Base-by-base conservation (phyloP, 352 stramenopile genomes). In the Pythium folliculosum region DNA sequence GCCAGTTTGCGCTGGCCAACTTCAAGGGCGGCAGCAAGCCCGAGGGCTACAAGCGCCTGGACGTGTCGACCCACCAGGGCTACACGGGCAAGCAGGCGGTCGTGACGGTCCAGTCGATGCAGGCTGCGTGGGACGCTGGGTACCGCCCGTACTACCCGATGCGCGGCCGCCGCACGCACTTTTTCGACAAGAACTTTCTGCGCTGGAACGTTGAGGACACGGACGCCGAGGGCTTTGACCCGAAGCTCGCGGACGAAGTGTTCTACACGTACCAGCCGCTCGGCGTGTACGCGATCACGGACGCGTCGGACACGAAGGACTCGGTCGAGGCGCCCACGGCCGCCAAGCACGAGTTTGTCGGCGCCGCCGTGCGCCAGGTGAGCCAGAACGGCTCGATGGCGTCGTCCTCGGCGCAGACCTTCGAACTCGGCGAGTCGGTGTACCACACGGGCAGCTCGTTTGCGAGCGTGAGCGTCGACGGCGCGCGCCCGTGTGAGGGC, bases 101-200 rank as follows among this genome's bases (percentile, higher is more conserved):
- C 10, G 73, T 90, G 17, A 84, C 77, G 7, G 87, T 77, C 51
- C 85, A 93, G 56, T 77, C 85, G 8, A 93, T 93, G 85, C 56
- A 81, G 43, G 78, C 81, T 2, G 85, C 82, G 7, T 80, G 62
- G 51, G 54, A 62, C 2, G 50, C 67, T 7, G 83, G 80, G 2
- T 98, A 91, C 67, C 91, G 75, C 48, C 84, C 89, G 49, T 98
- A 97, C 76, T 92, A 97, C 22, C 93, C 93, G 7, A 90, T 95
- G 70, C 68, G 72, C 22, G 70, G 77, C 9, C 86, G 88, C 35
- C 87, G 86, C 25, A 95, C 88, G 25, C 86, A 86, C 2, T 98
- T 97, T 69, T 98, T 96, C 75, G 71, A 97, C 65, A 87, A 73
- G 65, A 76, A 88, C 17, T 97, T 88, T 86, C 82, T 97, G 70